These are phyloP conservation scores for Fusarium sp. DNA, from an alignment of 2,329 filamentous ascomycete genomes.

Conservation along the genomic window DNA sequence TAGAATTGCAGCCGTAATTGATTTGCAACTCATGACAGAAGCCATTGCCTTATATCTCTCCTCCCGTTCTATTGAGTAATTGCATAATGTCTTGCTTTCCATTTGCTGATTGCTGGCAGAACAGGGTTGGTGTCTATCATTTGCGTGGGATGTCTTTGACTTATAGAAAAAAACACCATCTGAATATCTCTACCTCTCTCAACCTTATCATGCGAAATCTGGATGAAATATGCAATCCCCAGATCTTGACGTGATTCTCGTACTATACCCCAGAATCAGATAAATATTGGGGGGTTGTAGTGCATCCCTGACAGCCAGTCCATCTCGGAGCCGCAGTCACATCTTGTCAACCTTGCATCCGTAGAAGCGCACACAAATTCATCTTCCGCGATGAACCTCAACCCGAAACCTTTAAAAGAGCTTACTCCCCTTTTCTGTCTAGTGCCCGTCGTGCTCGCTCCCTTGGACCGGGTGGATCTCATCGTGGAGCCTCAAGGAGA, in stretches of 20 bases:
- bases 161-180: neutral
- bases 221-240: neutral
- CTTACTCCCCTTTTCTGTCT: slow-evolving; percentile 8
- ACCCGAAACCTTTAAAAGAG: slow-evolving; percentile 6
- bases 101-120: neutral
- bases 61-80: slow-evolving; percentile 17
- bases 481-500: slow-evolving; percentile 38
- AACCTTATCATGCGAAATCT: slow-evolving; percentile 15
- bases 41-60: slow-evolving; percentile 24
- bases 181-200: neutral
- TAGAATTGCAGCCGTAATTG: slow-evolving; percentile 30
- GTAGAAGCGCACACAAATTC: slow-evolving; percentile 5
- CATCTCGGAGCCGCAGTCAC: slow-evolving; percentile 38
- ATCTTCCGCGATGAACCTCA: slow-evolving; percentile 8
- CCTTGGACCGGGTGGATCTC: slow-evolving; percentile 47
- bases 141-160: neutral
- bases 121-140: no score
- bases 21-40: slow-evolving; percentile 38
- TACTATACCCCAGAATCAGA: slow-evolving; percentile 26
- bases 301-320: slow-evolving; percentile 12
- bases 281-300: slow-evolving; percentile 7
- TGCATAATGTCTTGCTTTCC: slow-evolving; percentile 3
- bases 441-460: slow-evolving; percentile 33
- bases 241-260: slow-evolving; percentile 32
- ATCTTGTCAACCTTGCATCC: slow-evolving; percentile 8